Base-by-base conservation (phyloP, 139 green algal species). In the Gonium pectorale region DNA sequence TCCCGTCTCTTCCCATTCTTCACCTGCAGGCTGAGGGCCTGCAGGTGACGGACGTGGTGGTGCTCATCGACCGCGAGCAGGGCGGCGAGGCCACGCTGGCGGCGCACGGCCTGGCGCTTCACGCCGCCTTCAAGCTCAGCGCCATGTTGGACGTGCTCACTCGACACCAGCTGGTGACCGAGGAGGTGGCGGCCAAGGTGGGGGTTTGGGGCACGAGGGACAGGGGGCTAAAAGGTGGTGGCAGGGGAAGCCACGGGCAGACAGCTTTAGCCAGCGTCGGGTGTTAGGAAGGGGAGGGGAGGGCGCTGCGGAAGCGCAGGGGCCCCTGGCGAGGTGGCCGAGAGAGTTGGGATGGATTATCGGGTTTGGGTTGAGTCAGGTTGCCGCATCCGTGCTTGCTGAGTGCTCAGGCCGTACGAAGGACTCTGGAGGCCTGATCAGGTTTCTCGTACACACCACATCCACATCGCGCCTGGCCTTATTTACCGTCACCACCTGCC, bases 41-140 rank as follows among this genome's bases (percentile, higher is more conserved):
- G 51, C 56, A 90, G 44, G 89, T 94, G n/a, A 95, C 59, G 22
- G 95, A 98, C 87, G 97, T 99, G 38, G 97, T 99, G 63, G 97
- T 99, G 54, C 93, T 99, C 9, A 99, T 99, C 71, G 97, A 99
- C 88, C 92, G 97, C n/a, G 91, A 99, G 92, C 97, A 99, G 91
- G 97, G 97, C 43, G 97, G 97, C 19, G 80, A 86, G 38, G 91
- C 88, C 6, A 89, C 97, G 88, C 90, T 99, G 38, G 89, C 83
- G 8, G 77, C 68, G 22, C 89, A 96, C 67, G 90, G 88, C 33
- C 92, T 99, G 22, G 81, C 80, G 9, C 94, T 99, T 49, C 95
- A 99, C 90, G 87, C 92, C 0, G 92, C 92, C 31, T 95, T 95
- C 88, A 95, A 90, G 71, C 85, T 95, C 21, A 87, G 80, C 51